Base-by-base conservation (phyloP, 2,329 filamentous ascomycete genomes). In the Thielaviopsis punctulata region DNA sequence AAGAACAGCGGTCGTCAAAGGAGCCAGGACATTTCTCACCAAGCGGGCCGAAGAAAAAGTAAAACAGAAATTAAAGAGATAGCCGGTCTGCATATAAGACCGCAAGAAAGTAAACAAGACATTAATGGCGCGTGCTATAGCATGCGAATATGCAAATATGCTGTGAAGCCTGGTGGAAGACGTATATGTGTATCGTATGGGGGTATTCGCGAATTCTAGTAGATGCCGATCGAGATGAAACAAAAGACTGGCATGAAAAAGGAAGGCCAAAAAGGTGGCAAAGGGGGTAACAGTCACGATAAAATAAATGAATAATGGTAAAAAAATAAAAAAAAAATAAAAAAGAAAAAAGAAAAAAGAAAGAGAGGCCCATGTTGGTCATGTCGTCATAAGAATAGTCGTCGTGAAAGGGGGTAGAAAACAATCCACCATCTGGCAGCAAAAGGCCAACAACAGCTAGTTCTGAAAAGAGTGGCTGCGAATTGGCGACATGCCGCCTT, bases 341-440 rank as follows among this genome's bases (percentile, higher is more conserved):
- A 23, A n/a, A 47, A 25, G 21, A 48, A 48, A 12, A 48, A 30
- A 18, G 21, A 30, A 19, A 15, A 19, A 33, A 33, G 33, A 48
- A 22, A 39, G n/a, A 48, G 33, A 41, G 24, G 7, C 45, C 24
- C 33, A 22, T 41, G 18, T 45, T 43, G 49, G 41, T 51, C 49
- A 30, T 51, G 45, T 45, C 21, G 36, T 51, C 49, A 46, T 51
- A 51, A 51, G 19, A 51, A 45, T 51, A 45, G 49, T 51, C 49
- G 33, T 50, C 41, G 19, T 24, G 22, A 25, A 25, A 49, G 30
- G 12, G 19, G 24, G 21, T 22, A 10, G 33, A n/a, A 19, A 23
- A n/a, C 41, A 18, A 41, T 36, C 30, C 30, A 36, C 30, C 30
- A 15, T 36, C 30, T 15, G 3, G 13, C 30, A 36, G n/a, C 30